Base-by-base conservation (phyloP, 1,284 basidiomycete species). In the Trametes polyzona region DNA sequence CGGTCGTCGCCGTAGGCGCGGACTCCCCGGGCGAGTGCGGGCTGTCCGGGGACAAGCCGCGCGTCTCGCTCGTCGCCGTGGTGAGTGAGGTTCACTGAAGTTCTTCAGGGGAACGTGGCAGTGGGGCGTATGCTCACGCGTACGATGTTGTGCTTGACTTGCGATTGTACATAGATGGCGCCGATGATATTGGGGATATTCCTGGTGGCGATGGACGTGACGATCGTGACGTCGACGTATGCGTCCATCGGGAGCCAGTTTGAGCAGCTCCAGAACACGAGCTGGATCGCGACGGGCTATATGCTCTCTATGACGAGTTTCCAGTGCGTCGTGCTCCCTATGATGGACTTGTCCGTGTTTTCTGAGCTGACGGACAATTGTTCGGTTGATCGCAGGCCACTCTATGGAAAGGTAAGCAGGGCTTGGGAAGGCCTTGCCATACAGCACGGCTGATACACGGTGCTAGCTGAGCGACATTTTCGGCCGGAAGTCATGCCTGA, bases 241-340 rank as follows among this genome's bases (percentile, higher is more conserved):
- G 83, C 84, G 5, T 74, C 81, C 1, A 87, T 87, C 51, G 85
- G 84, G 11, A 86, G 77, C 63, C 83, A 87, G 58, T 72, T 87
- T 11, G 78, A 86, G 7, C 79, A 84, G 64, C 76, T 87, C 2
- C 83, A 86, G 60, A 84, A 80, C 59, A 84, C 83, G 0, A 85
- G 83, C 62, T 87, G 84, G 84, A 82, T 87, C 29, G 82, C 83
- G 2, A 87, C 84, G 0, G 79, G 80, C 0, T 87, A 87, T 63
- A 78, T 87, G 74, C 69, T 87, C 39, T 84, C 84, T 0, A 67
- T 82, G 39, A 83, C 84, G 0, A 82, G 79, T 57, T 84, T 86
- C 61, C 84, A 86, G 84, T 85, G 53, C 51, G 83, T 74, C 14
- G 32, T 37, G 27, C 4, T 16, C 10, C 6, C 32, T 24, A 4